Evolutionary conservation across 192 early-diverging fungal genomes (phyloP), one percentile per base, ranked within the genome.

Genomic region (Coemansia umbellata): DNA sequence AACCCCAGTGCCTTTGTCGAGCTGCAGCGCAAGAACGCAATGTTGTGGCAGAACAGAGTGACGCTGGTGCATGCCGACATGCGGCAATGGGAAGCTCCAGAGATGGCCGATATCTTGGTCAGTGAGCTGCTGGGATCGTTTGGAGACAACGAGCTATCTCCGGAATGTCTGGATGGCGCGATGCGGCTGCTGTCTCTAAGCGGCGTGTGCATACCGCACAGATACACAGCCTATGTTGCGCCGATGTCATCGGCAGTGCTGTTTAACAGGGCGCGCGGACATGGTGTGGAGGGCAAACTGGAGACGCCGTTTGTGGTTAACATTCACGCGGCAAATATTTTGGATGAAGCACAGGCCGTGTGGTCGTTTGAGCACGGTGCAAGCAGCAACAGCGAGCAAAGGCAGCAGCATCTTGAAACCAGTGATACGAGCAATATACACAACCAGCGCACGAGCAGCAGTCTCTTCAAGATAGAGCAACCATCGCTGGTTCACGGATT

Each of bases 71-170:
- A 87, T 59, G 82, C 82, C 2, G 97, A 99, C 37, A 98, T 99
- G 91, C 86, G 97, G 27, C 74, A 75, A 35, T 93, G 86, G 89
- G 74, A 66, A 21, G 71, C 86, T 1, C 78, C 84, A 1, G 82
- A 87, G 55, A 80, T 85, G 65, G 84, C 84, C 10, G 94, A 99
- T 72, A 92, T 99, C 50, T 64, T 99, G 22, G 90, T 98, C 9
- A 92, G 89, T 53, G 97, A 99, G 74, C 81, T 99, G 18, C 76
- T 99, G 28, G 97, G 97, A 6, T 95, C 94, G 1, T 91, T 99
- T 81, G 97, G 95, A 44, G 96, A 99, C 72, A 99, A 99, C 71
- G 95, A 99, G 65, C 83, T 99, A 14, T 94, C 97, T n/a, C 97
- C 97, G 8, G 97, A 99, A 69, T 99, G 94, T 58, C 78, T 99